Evolutionary conservation across 441 rosid species (phyloP).

Genomic region (Mallotus japonicus): DNA sequence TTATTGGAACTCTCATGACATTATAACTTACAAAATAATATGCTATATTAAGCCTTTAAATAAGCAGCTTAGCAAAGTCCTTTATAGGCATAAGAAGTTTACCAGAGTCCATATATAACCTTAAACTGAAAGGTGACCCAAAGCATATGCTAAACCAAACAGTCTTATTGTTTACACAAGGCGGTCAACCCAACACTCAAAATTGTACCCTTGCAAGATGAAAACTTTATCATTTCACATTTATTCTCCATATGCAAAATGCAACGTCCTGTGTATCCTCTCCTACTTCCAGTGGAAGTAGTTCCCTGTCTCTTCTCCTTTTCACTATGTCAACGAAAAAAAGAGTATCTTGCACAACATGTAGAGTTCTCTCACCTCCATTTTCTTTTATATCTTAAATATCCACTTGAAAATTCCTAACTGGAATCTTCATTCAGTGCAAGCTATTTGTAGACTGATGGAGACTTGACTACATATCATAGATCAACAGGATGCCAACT

Average conservation of each 20-base stretch:
- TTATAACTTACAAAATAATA: not conserved
- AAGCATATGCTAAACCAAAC: not conserved
- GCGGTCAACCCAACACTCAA: not conserved
- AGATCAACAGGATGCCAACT: too few relatives aligned
- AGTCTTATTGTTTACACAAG: not conserved
- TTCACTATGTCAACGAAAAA: not conserved
- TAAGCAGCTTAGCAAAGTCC: not conserved
- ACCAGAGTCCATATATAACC: not conserved
- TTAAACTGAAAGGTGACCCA: not conserved
- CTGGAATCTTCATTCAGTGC: too few relatives aligned
- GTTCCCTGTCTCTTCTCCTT: not conserved
- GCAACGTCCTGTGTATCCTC: not conserved
- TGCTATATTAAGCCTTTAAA: not conserved
- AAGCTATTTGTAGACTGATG: too few relatives aligned
- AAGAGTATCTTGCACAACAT: not conserved
- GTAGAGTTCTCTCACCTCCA: not conserved
- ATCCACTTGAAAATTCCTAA: too few relatives aligned
- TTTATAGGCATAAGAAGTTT: not conserved
- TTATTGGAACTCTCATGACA: not conserved
- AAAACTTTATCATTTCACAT: not conserved
- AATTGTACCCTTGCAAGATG: not conserved
- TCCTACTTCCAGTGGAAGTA: not conserved
- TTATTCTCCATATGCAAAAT: too few relatives aligned
- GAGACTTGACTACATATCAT: too few relatives aligned
- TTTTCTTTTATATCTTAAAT: too few relatives aligned